Conservation (phyloP, 768 basidiomycete species). For the Pulveroboletus sp. region DNA sequence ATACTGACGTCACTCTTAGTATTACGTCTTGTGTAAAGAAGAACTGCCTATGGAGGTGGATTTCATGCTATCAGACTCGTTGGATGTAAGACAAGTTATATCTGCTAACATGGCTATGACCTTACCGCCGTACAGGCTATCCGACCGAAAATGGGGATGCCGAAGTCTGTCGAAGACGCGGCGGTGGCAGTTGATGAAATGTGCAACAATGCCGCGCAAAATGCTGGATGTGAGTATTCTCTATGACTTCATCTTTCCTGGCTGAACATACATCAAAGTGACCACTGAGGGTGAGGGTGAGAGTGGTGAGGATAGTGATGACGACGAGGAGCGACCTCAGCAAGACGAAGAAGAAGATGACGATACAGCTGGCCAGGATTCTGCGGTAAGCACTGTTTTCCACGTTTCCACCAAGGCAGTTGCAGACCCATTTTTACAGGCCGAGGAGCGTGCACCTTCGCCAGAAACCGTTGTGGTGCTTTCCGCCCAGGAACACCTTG, state of each 20-base stretch:
- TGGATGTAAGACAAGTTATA: constrained; percentile 58
- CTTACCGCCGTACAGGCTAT: constrained; percentile 52
- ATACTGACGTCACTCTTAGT: constrained; percentile 36
- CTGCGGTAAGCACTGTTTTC: constrained; percentile 43
- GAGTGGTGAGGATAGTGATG: constrained; percentile 54
- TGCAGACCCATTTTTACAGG: constrained; percentile 20
- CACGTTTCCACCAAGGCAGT: background rate
- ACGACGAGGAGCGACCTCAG: constrained; percentile 36
- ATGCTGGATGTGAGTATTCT: constrained; percentile 45
- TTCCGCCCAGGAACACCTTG: constrained; percentile 67
- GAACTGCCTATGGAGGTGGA: constrained; percentile 95
- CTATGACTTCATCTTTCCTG: background rate
- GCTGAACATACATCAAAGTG: constrained; percentile 27
- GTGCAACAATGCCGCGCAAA: constrained; percentile 64
- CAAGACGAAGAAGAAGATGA: constrained; percentile 65
- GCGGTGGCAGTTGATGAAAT: constrained; percentile 88
- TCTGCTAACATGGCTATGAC: background rate
- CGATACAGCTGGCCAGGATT: constrained; percentile 45
- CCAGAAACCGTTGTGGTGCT: constrained; percentile 79
- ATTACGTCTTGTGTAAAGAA: constrained; percentile 88
- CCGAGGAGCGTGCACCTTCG: constrained; percentile 69
- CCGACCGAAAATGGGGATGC: constrained; percentile 71
- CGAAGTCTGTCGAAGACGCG: constrained; percentile 81
- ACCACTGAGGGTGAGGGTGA: constrained; percentile 35
- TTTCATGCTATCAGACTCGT: constrained; percentile 92